phyloP scores from a whole-genome alignment of 2,329 filamentous ascomycete genomes.

The Podosphaera aphanis region DNA sequence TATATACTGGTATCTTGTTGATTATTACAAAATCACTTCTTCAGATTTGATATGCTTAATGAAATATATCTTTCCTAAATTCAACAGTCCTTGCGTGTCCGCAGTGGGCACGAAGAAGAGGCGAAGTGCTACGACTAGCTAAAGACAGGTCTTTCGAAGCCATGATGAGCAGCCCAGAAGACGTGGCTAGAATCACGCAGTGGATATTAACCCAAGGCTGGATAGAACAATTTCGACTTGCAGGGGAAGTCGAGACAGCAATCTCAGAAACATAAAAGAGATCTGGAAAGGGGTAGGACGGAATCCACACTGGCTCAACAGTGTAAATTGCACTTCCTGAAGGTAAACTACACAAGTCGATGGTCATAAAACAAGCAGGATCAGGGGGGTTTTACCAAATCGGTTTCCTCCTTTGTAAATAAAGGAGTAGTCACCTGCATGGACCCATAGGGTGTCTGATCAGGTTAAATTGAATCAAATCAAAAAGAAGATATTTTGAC shows the following conservation, averaged over 20 bases:
- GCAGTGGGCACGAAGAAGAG: neutral
- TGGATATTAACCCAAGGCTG: neutral
- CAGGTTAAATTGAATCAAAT: neutral
- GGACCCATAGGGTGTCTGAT: neutral
- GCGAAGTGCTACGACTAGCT: neutral
- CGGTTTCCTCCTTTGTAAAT: neutral
- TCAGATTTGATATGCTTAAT: too few species aligned
- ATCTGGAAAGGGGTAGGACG: neutral
- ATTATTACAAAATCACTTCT: too few species aligned
- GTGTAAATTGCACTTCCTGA: neutral
- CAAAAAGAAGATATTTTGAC: too few species aligned
- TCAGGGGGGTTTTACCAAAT: neutral
- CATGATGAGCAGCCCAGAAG: neutral
- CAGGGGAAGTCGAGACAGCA: neutral
- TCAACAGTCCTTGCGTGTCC: too few species aligned
- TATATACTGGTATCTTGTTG: too few species aligned
- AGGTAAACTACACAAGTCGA: neutral
- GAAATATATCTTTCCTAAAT: too few species aligned
- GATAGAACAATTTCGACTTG: neutral
- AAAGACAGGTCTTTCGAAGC: neutral
- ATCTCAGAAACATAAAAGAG: neutral
- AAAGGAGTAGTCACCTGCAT: neutral
- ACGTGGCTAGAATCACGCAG: neutral
- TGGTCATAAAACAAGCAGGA: neutral
- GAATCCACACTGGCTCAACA: neutral